Evolutionary conservation across 2,329 filamentous ascomycete genomes (phyloP).

Genomic region (Fusarium coicis): DNA sequence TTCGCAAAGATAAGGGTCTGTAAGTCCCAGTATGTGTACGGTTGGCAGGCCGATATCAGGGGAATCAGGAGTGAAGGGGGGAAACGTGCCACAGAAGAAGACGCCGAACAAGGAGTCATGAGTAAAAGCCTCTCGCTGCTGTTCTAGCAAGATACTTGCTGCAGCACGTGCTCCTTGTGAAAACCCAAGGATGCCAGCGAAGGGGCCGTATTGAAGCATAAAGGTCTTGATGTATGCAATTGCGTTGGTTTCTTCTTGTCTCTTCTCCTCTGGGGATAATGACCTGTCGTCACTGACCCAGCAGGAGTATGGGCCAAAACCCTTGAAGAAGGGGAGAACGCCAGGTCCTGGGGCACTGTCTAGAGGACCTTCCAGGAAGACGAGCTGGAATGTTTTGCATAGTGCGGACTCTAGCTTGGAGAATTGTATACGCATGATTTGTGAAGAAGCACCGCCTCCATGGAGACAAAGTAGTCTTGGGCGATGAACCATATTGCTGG

Average conservation of each 20-base stretch:
- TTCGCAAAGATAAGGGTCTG: neutral
- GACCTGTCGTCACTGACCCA: constrained; percentile 1
- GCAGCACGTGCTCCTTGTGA: constrained; percentile 5
- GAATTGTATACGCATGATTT: neutral
- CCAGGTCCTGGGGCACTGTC: neutral
- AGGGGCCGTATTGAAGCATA: neutral
- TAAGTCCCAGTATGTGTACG: neutral
- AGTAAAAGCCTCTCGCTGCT: neutral
- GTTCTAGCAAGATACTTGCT: neutral
- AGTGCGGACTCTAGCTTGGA: neutral
- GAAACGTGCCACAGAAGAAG: constrained; percentile 2
- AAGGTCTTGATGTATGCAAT: neutral
- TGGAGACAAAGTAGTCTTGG: constrained; percentile 1
- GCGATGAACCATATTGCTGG: neutral
- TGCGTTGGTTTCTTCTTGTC: neutral
- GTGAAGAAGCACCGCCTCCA: constrained; percentile 4
- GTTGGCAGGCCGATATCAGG: neutral
- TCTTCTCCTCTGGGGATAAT: neutral
- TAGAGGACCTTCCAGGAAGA: neutral
- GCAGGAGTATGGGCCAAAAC: constrained; percentile 3
- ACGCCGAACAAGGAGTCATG: neutral
- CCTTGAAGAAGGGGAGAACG: neutral
- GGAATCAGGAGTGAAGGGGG: neutral
- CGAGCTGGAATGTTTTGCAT: neutral
- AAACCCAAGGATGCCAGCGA: neutral